Evolutionary conservation across 495 filamentous ascomycete species (phyloP).

Genomic region (Penicillium nucicola): DNA sequence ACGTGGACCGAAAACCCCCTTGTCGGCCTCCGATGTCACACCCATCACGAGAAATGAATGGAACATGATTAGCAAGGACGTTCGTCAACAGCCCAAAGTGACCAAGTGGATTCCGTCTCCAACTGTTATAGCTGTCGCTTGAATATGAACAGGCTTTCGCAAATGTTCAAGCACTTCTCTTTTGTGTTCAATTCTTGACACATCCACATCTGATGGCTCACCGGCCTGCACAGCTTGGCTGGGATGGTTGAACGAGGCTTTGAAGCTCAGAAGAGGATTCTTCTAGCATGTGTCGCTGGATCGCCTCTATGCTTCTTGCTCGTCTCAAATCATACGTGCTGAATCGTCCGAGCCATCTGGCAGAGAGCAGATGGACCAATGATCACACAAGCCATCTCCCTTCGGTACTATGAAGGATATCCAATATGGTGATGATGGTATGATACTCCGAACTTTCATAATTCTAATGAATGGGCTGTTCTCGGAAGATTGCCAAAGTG

Average conservation of each 20-base stretch:
- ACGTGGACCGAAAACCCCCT: conserved; percentile 42
- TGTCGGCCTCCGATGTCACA: conserved; percentile 45
- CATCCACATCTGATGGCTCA: background rate
- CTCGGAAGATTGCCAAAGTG: too few relatives aligned
- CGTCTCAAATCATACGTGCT: background rate
- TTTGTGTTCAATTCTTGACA: background rate
- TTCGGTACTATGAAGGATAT: background rate
- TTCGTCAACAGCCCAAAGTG: conserved; percentile 31
- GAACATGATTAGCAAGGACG: conserved; percentile 40
- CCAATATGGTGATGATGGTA: background rate
- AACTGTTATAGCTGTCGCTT: conserved; percentile 34
- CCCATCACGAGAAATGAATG: conserved; percentile 48
- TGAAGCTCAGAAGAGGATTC: background rate
- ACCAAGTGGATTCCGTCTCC: conserved; percentile 47
- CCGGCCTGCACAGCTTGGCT: background rate
- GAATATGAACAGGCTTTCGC: conserved; percentile 3
- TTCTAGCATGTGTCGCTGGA: background rate
- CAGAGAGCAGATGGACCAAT: background rate
- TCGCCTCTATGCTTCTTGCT: background rate
- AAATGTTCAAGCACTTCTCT: background rate
- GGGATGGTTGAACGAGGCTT: background rate
- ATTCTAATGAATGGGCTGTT: background rate
- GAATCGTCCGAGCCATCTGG: background rate
- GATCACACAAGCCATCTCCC: background rate
- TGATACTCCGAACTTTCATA: background rate